Conservation (phyloP, 2,329 filamentous ascomycete species). For the Delphinella strobiligena region DNA sequence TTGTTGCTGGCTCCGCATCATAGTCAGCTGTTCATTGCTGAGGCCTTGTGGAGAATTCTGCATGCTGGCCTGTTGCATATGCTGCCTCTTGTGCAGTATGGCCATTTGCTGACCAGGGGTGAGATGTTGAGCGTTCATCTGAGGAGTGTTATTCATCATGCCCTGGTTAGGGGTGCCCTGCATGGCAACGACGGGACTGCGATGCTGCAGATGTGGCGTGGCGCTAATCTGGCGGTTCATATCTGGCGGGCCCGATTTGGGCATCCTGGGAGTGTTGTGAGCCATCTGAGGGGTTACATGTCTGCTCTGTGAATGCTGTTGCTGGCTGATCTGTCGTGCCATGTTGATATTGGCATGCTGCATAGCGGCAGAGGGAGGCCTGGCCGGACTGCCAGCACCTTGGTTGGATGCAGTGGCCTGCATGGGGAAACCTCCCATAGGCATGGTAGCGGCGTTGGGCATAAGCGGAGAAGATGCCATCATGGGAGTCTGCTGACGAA, state of each 20-base stretch:
- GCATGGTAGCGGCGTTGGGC: slow-evolving; percentile 13
- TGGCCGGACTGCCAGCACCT: slow-evolving; percentile 51
- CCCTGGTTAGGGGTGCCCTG: slow-evolving; percentile 15
- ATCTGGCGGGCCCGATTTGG: slow-evolving; percentile 16
- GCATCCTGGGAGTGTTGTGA: slow-evolving; percentile 25
- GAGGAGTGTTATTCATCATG: slow-evolving; percentile 15
- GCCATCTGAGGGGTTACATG: slow-evolving; percentile 26
- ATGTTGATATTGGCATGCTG: slow-evolving; percentile 21
- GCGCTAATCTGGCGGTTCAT: slow-evolving; percentile 22
- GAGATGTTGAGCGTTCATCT: slow-evolving; percentile 16
- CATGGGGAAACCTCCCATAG: slow-evolving; percentile 34
- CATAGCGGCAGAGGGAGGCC: slow-evolving; percentile 53
- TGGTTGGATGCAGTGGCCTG: slow-evolving; percentile 54
- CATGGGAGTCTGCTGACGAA: slow-evolving; percentile 35
- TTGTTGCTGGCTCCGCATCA: slow-evolving; percentile 16
- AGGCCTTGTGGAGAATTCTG: slow-evolving; percentile 17
- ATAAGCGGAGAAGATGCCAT: slow-evolving; percentile 32
- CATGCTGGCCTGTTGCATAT: slow-evolving; percentile 21
- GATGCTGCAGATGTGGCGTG: slow-evolving; percentile 23
- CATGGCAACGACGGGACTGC: slow-evolving; percentile 20
- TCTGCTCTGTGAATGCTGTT: slow-evolving; percentile 20
- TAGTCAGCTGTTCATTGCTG: slow-evolving; percentile 15
- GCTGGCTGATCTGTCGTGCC: slow-evolving; percentile 25
- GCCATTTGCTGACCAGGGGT: slow-evolving; percentile 16
- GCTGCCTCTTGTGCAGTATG: no score